A percentile compares a stretch with the other conserved stretches of the same genome.
These are phyloP conservation scores for Pythium dissimile DNA, from an alignment of 352 stramenopile genomes.

Conservation along the genomic window DNA sequence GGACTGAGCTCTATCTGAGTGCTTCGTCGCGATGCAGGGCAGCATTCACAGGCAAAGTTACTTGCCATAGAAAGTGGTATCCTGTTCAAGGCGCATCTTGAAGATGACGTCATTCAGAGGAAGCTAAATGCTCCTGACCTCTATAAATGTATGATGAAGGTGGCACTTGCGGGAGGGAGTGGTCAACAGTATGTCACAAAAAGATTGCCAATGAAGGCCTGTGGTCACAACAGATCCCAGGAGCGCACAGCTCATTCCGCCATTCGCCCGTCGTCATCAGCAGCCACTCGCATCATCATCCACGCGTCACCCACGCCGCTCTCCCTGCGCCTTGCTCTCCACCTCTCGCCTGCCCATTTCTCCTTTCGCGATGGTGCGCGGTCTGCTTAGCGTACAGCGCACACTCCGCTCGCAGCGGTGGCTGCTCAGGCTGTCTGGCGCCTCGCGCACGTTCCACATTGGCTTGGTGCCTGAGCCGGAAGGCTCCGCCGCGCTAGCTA, in stretches of 20 bases:
- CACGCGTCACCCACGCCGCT: not conserved
- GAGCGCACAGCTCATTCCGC: not conserved
- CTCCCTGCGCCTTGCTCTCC: not conserved
- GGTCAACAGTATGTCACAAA: slow-evolving; percentile 18
- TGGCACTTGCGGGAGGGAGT: slow-evolving; percentile 6
- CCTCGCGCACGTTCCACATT: slow-evolving; percentile 35
- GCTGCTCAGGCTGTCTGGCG: not conserved
- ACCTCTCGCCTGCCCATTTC: not conserved
- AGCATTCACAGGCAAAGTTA: too few species aligned
- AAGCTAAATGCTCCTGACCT: not conserved
- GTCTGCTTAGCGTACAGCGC: slow-evolving; percentile 12
- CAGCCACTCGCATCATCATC: too few species aligned
- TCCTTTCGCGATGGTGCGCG: slow-evolving; percentile 1
- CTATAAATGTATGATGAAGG: slow-evolving; percentile 1
- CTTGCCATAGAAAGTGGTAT: slow-evolving; percentile 11
- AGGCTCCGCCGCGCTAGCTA: slow-evolving; percentile 27
- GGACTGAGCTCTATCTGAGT: not conserved
- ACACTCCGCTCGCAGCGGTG: slow-evolving; percentile 12
- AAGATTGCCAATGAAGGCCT: slow-evolving; percentile 3
- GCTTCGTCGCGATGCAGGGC: too few species aligned
- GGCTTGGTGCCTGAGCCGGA: slow-evolving; percentile 36
- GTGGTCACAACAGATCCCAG: too few species aligned
- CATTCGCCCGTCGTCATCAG: slow-evolving; percentile 1
- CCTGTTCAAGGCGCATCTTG: not conserved
- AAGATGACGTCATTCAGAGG: slow-evolving; percentile 1